phyloP scores from a whole-genome alignment of 108 stramenopile species.

The Poteriospumella lacustris region DNA sequence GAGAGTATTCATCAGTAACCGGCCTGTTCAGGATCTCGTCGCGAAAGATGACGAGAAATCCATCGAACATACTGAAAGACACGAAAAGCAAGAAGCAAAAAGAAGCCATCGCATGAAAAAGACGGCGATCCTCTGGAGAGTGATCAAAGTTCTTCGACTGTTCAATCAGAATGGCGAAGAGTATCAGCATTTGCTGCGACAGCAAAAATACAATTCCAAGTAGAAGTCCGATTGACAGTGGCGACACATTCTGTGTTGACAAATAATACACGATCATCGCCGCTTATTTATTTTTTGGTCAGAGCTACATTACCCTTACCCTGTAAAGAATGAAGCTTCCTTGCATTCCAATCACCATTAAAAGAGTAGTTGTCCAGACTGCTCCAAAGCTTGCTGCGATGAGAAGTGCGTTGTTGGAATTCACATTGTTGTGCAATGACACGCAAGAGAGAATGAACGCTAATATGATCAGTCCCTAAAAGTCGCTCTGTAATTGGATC shows the following conservation, averaged over 20 bases:
- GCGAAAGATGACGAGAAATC: slow-evolving; percentile 41
- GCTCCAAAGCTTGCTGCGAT: slow-evolving; percentile 34
- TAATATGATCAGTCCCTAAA: slow-evolving; percentile 32
- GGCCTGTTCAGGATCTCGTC: slow-evolving; percentile 47
- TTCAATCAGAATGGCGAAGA: slow-evolving; percentile 42
- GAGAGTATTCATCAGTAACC: too few relatives aligned
- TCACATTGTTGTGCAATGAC: neutral
- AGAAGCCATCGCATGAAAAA: neutral
- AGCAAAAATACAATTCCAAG: slow-evolving; percentile 46
- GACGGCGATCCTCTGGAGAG: neutral
- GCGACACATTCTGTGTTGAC: slow-evolving; percentile 36
- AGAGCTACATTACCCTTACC: too few relatives aligned
- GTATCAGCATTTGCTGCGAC: slow-evolving; percentile 46
- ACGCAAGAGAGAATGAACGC: slow-evolving; percentile 47
- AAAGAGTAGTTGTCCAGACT: slow-evolving; percentile 41
- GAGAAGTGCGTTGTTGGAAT: neutral
- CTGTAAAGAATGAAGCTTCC: slow-evolving; percentile 43
- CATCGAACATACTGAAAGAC: slow-evolving; percentile 32
- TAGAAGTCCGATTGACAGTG: slow-evolving; percentile 45
- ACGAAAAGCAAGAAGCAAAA: slow-evolving; percentile 50
- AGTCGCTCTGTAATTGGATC: too few relatives aligned
- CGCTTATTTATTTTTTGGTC: too few relatives aligned
- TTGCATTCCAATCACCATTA: slow-evolving; percentile 34
- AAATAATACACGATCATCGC: too few relatives aligned
- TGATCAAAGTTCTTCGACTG: slow-evolving; percentile 19